Conservation (phyloP, 371 early-diverging fungal genomes). For the Chytridiales sp. region DNA sequence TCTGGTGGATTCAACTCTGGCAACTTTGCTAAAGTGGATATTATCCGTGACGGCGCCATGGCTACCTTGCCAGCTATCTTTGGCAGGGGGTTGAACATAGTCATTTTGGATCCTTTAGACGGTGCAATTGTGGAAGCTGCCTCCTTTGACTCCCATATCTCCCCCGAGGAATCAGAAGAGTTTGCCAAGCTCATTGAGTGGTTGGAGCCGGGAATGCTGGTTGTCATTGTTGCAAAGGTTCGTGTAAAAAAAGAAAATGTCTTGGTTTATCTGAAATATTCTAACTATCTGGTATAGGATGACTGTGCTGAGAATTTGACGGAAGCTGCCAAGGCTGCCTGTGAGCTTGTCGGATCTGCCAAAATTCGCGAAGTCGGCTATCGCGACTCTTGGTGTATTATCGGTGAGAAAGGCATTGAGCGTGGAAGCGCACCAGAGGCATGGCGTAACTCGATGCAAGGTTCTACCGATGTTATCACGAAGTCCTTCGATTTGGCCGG, state of each 20-base stretch:
- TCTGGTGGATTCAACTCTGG: conserved; percentile 76
- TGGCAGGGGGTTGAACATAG: conserved; percentile 75
- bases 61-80: conserved; percentile 49
- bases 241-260: neutral
- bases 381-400: conserved; percentile 80
- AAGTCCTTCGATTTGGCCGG: conserved; percentile 31
- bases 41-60: conserved; percentile 54
- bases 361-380: conserved; percentile 58
- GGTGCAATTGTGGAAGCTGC: conserved; percentile 65
- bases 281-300: conserved; percentile 41
- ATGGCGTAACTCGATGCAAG: conserved; percentile 8
- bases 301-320: conserved; percentile 70
- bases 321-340: conserved; percentile 54
- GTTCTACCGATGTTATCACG: conserved; percentile 33
- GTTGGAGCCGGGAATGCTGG: conserved; percentile 63
- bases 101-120: conserved; percentile 67
- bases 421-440: conserved; percentile 36
- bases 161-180: conserved; percentile 65
- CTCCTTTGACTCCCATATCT: conserved; percentile 76
- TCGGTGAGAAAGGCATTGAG: conserved; percentile 64
- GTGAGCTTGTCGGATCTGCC: conserved; percentile 63
- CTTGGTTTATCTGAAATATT: neutral
- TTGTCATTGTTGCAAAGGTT: conserved; percentile 62
- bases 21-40: conserved; percentile 67
- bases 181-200: conserved; percentile 66